phyloP scores from a whole-genome alignment of 257 asterid species.

The Salvia splendens region DNA sequence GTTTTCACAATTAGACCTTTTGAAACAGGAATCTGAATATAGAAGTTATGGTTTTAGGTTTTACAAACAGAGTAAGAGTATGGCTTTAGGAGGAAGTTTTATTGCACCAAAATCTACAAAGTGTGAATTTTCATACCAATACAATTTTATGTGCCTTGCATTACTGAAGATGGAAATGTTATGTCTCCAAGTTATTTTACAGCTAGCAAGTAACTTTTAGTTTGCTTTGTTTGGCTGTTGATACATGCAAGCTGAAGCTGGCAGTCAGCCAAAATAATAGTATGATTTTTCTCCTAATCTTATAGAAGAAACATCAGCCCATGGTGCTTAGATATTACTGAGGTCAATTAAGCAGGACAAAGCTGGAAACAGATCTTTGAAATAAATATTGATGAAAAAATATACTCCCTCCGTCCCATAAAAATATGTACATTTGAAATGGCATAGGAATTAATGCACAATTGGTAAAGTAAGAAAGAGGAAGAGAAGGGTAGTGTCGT shows the following conservation, averaged over 20 bases:
- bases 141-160: background rate
- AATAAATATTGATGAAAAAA: constrained; percentile 7
- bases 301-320: constrained; percentile 6
- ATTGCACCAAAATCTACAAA: constrained; percentile 13
- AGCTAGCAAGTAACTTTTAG: constrained; percentile 9
- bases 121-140: background rate
- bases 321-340: constrained; percentile 18
- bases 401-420: too few species aligned
- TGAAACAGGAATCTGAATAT: constrained; percentile 19
- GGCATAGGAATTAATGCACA: too few species aligned
- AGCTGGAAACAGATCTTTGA: background rate
- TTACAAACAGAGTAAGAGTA: background rate
- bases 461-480: too few species aligned
- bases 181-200: background rate
- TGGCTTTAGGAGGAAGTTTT: constrained; percentile 1
- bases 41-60: background rate
- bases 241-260: constrained; percentile 24
- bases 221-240: background rate
- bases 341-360: background rate
- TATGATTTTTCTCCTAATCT: constrained; percentile 12
- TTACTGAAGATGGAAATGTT: background rate
- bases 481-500: too few species aligned
- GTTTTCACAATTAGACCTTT: background rate
- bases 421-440: too few species aligned
- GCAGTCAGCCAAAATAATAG: constrained; percentile 14